Percentiles rank a stretch among this genome's conserved stretches.
phyloP scores from a whole-genome alignment of 1,284 basidiomycete genomes.

The Cryptococcus sp. region DNA sequence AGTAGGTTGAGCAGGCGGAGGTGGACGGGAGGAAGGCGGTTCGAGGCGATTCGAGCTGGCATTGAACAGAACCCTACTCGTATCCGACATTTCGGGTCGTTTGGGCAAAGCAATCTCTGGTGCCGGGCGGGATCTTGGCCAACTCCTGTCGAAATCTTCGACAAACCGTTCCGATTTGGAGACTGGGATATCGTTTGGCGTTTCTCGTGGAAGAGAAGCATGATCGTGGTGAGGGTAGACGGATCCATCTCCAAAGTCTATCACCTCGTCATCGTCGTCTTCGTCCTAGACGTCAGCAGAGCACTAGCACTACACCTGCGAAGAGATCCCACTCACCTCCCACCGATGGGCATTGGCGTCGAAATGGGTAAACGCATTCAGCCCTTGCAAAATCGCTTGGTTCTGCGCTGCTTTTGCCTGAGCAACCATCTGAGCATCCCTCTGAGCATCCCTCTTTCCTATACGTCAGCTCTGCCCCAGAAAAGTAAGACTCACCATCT shows the following conservation, averaged over 20 bases:
- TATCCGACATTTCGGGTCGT: slow-evolving; percentile 7
- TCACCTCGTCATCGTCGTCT: slow-evolving; percentile 79
- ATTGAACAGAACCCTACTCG: slow-evolving; percentile 78
- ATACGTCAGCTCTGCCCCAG: slow-evolving; percentile 2
- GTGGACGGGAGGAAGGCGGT: slow-evolving; percentile 44
- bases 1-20: slow-evolving; percentile 29
- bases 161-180: slow-evolving; percentile 42
- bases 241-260: slow-evolving; percentile 87
- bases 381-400: slow-evolving; percentile 53
- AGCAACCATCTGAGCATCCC: slow-evolving; percentile 37
- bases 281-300: slow-evolving; percentile 62
- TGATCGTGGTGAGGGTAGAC: slow-evolving; percentile 65
- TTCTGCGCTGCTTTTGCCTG: slow-evolving; percentile 53
- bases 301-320: too few relatives aligned
- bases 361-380: slow-evolving; percentile 86
- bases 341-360: slow-evolving; percentile 90
- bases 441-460: slow-evolving; percentile 36
- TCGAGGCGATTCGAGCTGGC: slow-evolving; percentile 80
- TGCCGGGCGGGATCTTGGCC: slow-evolving; percentile 57
- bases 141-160: slow-evolving; percentile 88
- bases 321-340: slow-evolving; percentile 86
- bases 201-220: slow-evolving; percentile 15
- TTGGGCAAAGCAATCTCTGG: slow-evolving; percentile 1
- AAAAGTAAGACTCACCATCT: slow-evolving; percentile 4
- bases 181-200: slow-evolving; percentile 34